These are phyloP conservation scores for Haplographium delicatum DNA, from an alignment of 495 filamentous ascomycete genomes.

Conservation along the genomic window DNA sequence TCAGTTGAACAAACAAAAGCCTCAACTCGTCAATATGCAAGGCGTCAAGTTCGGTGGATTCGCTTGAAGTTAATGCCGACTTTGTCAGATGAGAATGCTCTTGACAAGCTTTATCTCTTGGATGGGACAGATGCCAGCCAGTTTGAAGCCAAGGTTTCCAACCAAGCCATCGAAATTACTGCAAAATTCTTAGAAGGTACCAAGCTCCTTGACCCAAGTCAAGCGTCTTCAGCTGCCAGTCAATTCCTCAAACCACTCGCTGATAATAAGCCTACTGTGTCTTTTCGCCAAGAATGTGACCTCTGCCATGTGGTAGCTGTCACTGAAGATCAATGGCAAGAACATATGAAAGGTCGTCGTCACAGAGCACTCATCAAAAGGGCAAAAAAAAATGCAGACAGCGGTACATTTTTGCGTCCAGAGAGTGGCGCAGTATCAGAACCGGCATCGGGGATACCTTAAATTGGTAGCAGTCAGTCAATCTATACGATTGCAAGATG, in stretches of 20 bases:
- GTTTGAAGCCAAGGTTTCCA: slow-evolving; percentile 56
- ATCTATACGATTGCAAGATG: no score
- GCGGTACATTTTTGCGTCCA: slow-evolving; percentile 6
- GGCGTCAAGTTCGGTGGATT: slow-evolving; percentile 80
- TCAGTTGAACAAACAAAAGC: slow-evolving; percentile 56
- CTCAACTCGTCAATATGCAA: slow-evolving; percentile 83
- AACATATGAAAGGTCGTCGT: slow-evolving; percentile 62
- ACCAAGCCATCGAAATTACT: slow-evolving; percentile 58
- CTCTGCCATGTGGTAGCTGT: slow-evolving; percentile 63
- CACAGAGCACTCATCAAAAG: slow-evolving; percentile 41
- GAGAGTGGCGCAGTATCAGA: neutral
- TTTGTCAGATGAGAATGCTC: slow-evolving; percentile 46
- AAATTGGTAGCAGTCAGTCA: neutral
- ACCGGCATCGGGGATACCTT: neutral
- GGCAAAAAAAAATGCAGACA: slow-evolving; percentile 10
- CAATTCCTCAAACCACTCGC: slow-evolving; percentile 50
- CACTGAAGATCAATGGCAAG: slow-evolving; percentile 68
- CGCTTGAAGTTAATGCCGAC: slow-evolving; percentile 69
- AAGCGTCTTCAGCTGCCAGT: slow-evolving; percentile 55
- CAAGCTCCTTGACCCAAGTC: slow-evolving; percentile 52
- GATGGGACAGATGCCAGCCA: slow-evolving; percentile 59
- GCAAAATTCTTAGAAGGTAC: slow-evolving; percentile 50
- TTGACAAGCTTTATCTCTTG: slow-evolving; percentile 61
- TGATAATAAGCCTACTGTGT: slow-evolving; percentile 41
- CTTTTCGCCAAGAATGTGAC: slow-evolving; percentile 58